Evolutionary conservation across 768 basidiomycete species (phyloP).

Genomic region (Phlebiopsis gigantea): DNA sequence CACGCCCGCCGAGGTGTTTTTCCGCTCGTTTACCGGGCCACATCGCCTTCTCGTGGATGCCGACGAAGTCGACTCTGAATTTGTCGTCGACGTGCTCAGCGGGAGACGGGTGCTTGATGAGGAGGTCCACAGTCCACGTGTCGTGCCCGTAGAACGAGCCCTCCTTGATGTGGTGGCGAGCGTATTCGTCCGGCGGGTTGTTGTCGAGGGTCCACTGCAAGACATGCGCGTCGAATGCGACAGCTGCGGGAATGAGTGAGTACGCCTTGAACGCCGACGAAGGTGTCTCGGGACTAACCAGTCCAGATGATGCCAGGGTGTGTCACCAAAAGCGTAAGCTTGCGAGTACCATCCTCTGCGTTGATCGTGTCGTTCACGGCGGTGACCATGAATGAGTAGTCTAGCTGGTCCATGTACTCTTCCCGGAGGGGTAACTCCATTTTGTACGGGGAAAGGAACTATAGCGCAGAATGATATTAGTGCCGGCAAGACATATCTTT

Average conservation of each 20-base stretch:
- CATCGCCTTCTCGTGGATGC: conserved; percentile 78
- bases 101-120: conserved; percentile 45
- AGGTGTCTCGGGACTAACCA: conserved; percentile 37
- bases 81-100: conserved; percentile 14
- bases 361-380: conserved; percentile 56
- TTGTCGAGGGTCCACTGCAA: conserved; percentile 78
- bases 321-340: conserved; percentile 59
- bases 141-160: conserved; percentile 80
- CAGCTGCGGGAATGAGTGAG: conserved; percentile 12
- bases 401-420: conserved; percentile 22
- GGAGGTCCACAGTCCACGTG: conserved; percentile 68
- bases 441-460: conserved; percentile 86
- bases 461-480: conserved; percentile 4
- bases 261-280: background rate
- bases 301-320: conserved; percentile 90
- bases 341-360: conserved; percentile 54
- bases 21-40: conserved; percentile 62
- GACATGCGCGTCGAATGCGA: conserved; percentile 91
- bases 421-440: conserved; percentile 53
- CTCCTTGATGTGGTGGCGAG: conserved; percentile 88
- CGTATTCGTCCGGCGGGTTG: conserved; percentile 68
- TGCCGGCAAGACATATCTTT: conserved; percentile 9
- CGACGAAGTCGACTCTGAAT: conserved; percentile 69
- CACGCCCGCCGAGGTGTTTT: conserved; percentile 45
- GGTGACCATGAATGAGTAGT: conserved; percentile 43